Conservation (phyloP, 176 grass and related monocot genomes). For the Bonia amplexicaulis region DNA sequence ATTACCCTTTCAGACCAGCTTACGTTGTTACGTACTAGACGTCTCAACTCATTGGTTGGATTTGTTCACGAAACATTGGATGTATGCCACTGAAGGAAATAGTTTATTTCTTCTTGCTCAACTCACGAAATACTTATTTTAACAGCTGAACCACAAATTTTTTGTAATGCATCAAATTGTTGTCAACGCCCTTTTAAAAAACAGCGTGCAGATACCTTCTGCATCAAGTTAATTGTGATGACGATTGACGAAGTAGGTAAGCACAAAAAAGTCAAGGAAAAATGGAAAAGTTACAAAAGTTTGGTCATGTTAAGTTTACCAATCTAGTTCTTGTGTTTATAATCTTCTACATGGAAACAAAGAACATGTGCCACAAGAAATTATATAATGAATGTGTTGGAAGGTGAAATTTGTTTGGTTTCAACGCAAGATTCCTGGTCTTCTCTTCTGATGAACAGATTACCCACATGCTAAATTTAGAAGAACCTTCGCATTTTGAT, state of each 20-base stretch:
- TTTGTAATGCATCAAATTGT: neutral
- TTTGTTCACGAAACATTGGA: neutral
- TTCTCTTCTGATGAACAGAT: neutral
- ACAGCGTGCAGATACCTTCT: neutral
- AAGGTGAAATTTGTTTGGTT: neutral
- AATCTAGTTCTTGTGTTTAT: neutral
- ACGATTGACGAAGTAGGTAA: neutral
- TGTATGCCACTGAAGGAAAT: neutral
- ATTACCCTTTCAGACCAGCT: neutral
- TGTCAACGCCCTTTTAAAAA: neutral
- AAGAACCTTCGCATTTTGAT: conserved; percentile 7
- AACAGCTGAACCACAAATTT: neutral
- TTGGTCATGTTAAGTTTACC: neutral
- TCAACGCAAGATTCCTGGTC: neutral
- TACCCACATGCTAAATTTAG: neutral
- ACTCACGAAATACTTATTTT: neutral
- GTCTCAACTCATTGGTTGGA: neutral
- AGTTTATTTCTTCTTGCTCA: neutral
- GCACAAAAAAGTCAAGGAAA: neutral
- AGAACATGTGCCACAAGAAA: neutral
- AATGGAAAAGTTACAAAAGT: neutral
- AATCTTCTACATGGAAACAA: conserved; percentile 7
- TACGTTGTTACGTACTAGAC: neutral
- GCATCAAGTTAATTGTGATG: neutral
- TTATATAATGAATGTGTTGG: neutral